Percentiles rank a stretch among this genome's conserved stretches.
These are phyloP conservation scores for Flaveria robusta DNA, from an alignment of 129 eudicot genomes.

Conservation along the genomic window DNA sequence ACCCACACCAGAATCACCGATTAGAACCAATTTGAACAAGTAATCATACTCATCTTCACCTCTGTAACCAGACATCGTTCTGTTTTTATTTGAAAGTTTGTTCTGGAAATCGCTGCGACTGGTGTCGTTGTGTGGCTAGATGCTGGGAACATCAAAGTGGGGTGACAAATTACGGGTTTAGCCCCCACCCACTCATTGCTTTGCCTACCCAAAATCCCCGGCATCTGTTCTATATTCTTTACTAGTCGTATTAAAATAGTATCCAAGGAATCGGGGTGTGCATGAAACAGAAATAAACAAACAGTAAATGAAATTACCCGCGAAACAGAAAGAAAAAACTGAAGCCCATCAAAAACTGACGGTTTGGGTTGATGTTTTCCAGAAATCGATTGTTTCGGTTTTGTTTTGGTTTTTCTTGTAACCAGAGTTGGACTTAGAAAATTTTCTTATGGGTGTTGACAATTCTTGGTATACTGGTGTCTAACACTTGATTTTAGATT, in stretches of 20 bases:
- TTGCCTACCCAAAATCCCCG: background rate
- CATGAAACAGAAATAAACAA: too few species aligned
- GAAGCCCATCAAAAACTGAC: too few species aligned
- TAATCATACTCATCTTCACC: slow-evolving; percentile 77
- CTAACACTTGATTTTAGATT: too few species aligned
- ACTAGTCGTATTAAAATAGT: too few species aligned
- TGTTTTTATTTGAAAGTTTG: slow-evolving; percentile 11
- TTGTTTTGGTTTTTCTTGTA: too few species aligned
- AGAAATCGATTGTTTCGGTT: too few species aligned
- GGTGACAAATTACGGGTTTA: slow-evolving; percentile 23
- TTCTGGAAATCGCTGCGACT: slow-evolving; percentile 32
- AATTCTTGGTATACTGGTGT: too few species aligned
- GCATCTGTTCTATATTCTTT: background rate
- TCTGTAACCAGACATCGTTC: slow-evolving; percentile 61
- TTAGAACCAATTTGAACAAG: slow-evolving; percentile 69
- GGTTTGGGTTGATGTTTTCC: too few species aligned
- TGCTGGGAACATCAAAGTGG: slow-evolving; percentile 30
- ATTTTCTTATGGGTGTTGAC: too few species aligned
- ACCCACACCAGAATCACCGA: slow-evolving; percentile 78
- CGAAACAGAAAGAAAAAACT: too few species aligned
- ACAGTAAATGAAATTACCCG: too few species aligned
- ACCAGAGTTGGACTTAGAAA: too few species aligned
- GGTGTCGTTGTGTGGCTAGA: slow-evolving; percentile 23
- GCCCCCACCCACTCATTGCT: slow-evolving; percentile 12
- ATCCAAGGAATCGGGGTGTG: background rate